Evolutionary conservation across 768 basidiomycete genomes (phyloP).

Genomic region (Clathrus columnatus): DNA sequence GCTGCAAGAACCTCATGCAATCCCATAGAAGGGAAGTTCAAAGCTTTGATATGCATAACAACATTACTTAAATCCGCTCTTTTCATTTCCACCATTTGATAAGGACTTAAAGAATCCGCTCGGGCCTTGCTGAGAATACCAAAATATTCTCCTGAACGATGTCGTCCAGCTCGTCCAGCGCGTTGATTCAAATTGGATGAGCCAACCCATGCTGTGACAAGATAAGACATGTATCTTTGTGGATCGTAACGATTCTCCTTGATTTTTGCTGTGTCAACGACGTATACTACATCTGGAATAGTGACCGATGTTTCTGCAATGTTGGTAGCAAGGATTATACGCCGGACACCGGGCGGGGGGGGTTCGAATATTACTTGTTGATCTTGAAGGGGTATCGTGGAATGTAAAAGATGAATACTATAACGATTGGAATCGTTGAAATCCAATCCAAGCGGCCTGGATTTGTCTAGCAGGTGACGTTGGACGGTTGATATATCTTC

Average conservation of each 20-base stretch:
- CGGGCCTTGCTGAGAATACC: constrained; percentile 66
- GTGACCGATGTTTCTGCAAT: constrained; percentile 95
- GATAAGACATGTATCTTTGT: constrained; percentile 75
- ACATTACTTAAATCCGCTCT: constrained; percentile 82
- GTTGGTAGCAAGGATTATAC: constrained; percentile 89
- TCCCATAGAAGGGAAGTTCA: constrained; percentile 77
- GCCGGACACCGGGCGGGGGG: constrained; percentile 64
- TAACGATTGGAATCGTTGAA: constrained; percentile 53
- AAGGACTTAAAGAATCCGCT: constrained; percentile 52
- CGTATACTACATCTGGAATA: constrained; percentile 91
- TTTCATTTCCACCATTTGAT: constrained; percentile 95
- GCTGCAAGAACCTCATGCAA: constrained; percentile 81
- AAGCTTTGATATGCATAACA: constrained; percentile 94
- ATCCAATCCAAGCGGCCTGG: constrained; percentile 43
- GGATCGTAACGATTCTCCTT: constrained; percentile 91
- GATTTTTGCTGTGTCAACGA: constrained; percentile 81
- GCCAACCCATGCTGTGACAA: constrained; percentile 88
- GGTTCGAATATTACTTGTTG: constrained; percentile 88
- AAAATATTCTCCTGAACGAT: constrained; percentile 85
- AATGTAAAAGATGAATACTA: constrained; percentile 78
- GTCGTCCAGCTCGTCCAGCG: constrained; percentile 87
- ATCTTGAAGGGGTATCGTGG: constrained; percentile 78
- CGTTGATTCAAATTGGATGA: constrained; percentile 85
- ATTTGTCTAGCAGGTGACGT: constrained; percentile 43
- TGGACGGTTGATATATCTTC: constrained; percentile 79